A percentile compares a stretch with the other conserved stretches of the same genome.
phyloP scores from a whole-genome alignment of 768 basidiomycete genomes.

The Kwoniella dejecticola region DNA sequence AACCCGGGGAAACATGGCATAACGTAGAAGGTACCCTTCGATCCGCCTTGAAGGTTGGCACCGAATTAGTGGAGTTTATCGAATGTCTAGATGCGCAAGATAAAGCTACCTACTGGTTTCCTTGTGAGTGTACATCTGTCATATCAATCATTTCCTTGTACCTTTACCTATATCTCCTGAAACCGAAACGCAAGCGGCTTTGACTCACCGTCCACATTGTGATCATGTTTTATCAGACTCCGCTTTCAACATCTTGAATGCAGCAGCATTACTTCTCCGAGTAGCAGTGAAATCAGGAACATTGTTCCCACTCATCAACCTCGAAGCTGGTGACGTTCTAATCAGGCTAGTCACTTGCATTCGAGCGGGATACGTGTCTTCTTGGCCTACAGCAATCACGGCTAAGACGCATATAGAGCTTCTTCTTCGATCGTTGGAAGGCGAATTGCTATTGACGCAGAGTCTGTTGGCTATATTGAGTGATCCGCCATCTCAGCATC shows the following conservation, averaged over 20 bases:
- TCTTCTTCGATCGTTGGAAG: not conserved
- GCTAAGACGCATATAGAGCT: conserved; percentile 11
- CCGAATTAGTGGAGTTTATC: conserved; percentile 15
- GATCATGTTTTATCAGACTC: conserved; percentile 2
- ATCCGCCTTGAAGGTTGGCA: conserved; percentile 4
- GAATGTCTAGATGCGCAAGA: conserved; percentile 15
- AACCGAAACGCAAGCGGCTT: too few relatives aligned
- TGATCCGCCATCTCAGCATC: conserved; percentile 1
- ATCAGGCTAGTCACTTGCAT: conserved; percentile 3
- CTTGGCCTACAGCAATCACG: conserved; percentile 6
- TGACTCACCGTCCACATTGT: not conserved
- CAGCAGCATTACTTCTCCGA: conserved; percentile 17
- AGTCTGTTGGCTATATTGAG: not conserved
- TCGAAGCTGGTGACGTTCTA: not conserved
- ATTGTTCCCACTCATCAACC: not conserved
- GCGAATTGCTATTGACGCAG: not conserved
- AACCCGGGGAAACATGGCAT: not conserved
- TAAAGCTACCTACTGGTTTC: conserved; percentile 21
- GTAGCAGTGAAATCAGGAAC: conserved; percentile 15
- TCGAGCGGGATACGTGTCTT: conserved; percentile 1
- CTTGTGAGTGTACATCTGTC: conserved; percentile 16
- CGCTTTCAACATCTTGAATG: conserved; percentile 21
- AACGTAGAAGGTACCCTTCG: not conserved
- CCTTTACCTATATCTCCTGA: too few relatives aligned
- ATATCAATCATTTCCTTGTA: not conserved